Conservation (phyloP, 192 early-diverging fungal genomes). For the Podochytrium sp. region DNA sequence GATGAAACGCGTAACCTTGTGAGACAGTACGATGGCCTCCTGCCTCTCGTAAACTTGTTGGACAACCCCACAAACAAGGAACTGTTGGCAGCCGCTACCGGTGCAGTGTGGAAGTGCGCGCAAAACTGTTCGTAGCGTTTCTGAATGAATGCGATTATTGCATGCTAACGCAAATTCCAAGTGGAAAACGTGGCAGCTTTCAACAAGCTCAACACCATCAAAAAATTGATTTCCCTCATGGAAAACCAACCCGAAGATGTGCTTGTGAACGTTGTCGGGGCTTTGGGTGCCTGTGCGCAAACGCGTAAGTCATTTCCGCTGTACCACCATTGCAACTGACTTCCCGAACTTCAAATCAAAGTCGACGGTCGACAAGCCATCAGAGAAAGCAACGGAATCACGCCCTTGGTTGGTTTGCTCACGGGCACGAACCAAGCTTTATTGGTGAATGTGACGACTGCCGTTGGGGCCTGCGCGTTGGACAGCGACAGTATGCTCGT, state of each 20-base stretch:
- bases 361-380: slow-evolving; percentile 64
- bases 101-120: slow-evolving; percentile 71
- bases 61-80: slow-evolving; percentile 67
- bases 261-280: slow-evolving; percentile 68
- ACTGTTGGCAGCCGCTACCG: slow-evolving; percentile 66
- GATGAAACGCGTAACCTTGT: slow-evolving; percentile 64
- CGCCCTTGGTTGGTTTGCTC: slow-evolving; percentile 60
- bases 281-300: slow-evolving; percentile 66
- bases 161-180: slow-evolving; percentile 21
- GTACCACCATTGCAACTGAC: background rate
- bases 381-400: slow-evolving; percentile 62
- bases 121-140: slow-evolving; percentile 53
- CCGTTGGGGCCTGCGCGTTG: slow-evolving; percentile 63
- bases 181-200: slow-evolving; percentile 66
- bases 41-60: slow-evolving; percentile 58
- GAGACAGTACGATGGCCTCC: slow-evolving; percentile 55
- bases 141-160: background rate
- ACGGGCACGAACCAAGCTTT: slow-evolving; percentile 66
- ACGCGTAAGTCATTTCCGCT: slow-evolving; percentile 45
- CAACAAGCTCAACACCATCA: slow-evolving; percentile 68
- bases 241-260: slow-evolving; percentile 70
- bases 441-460: slow-evolving; percentile 66
- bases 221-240: slow-evolving; percentile 67
- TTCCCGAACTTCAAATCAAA: slow-evolving; percentile 23
- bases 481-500: slow-evolving; percentile 68